Evolutionary conservation across 2,329 filamentous ascomycete species (phyloP).

Genomic region (Penicillium sp.): DNA sequence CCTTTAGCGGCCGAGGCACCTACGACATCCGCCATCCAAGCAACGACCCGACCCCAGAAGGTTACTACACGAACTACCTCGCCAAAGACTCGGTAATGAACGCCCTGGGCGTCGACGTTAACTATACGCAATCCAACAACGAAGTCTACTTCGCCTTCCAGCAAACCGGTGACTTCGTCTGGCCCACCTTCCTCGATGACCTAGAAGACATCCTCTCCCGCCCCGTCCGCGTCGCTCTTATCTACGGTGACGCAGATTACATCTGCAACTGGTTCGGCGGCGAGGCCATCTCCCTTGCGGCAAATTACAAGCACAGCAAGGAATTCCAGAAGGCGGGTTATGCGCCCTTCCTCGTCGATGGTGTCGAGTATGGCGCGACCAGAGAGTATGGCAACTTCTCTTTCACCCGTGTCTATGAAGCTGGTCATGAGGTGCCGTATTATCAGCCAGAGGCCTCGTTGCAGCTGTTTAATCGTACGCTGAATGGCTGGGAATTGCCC

Average conservation of each 20-base stretch:
- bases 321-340: conserved; percentile 68
- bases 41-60: conserved; percentile 61
- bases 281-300: conserved; percentile 64
- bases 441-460: conserved; percentile 59
- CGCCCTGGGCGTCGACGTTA: conserved; percentile 61
- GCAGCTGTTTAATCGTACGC: conserved; percentile 59
- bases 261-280: conserved; percentile 65
- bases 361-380: conserved; percentile 64
- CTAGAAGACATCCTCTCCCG: conserved; percentile 59
- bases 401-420: conserved; percentile 65
- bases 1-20: conserved; percentile 52
- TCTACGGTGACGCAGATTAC: conserved; percentile 64
- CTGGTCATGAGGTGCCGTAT: conserved; percentile 61
- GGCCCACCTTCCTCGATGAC: conserved; percentile 58
- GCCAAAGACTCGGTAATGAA: conserved; percentile 57
- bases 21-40: conserved; percentile 61
- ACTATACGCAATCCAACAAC: conserved; percentile 51
- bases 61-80: conserved; percentile 62
- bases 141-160: conserved; percentile 50
- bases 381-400: conserved; percentile 73
- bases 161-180: conserved; percentile 60
- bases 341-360: conserved; percentile 66
- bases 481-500: conserved; percentile 55
- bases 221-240: conserved; percentile 66
- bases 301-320: conserved; percentile 51